Base-by-base conservation (phyloP, 2,329 filamentous ascomycete genomes). In the Venturia oleaginea region DNA sequence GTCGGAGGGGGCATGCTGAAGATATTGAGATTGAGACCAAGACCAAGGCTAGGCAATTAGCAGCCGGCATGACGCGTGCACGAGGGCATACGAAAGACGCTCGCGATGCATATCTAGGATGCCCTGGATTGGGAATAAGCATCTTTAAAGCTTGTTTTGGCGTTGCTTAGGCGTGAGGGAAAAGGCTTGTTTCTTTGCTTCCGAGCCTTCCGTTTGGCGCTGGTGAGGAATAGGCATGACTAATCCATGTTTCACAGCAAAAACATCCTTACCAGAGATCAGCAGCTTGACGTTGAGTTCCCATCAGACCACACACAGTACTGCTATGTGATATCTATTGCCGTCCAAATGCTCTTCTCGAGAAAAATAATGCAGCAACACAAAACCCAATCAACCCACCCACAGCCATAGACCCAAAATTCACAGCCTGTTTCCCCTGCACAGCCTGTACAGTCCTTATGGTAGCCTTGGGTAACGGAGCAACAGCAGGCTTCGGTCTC, bases 381-480 rank as follows among this genome's bases (percentile, higher is more conserved):
- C 51, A 57, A 22, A 57, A 57, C 15, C 51, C 51, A 34, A 57
- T 34, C 51, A 57, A 34, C 27, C 51, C 51, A 57, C 51, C 51
- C 27, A 57, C 51, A 57, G 51, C 51, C 51, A 57, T 19, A n/a
- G 51, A 57, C 15, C 27, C 51, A 34, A 34, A n/a, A 32, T 32
- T 17, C 15, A 34, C 19, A 57, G 30, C 13, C 51, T 19, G 15
- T 34, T 7, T 32, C 30, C 4, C 51, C 30, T 57, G 22, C 51
- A 57, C 51, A 19, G n/a, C 30, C 51, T 57, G 27, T 15, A 57
- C 24, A 27, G 2, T 51, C 46, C 22, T 57, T 30, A 22, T 57
- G 5, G 34, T 34, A 3, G 51, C 51, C 24, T 15, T 57, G 19
- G 51, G 51, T 4, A n/a, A 19, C 15, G 51, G 51, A 57, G 27